phyloP scores from a whole-genome alignment of 305 asterid genomes.

The Solanum hybrid region DNA sequence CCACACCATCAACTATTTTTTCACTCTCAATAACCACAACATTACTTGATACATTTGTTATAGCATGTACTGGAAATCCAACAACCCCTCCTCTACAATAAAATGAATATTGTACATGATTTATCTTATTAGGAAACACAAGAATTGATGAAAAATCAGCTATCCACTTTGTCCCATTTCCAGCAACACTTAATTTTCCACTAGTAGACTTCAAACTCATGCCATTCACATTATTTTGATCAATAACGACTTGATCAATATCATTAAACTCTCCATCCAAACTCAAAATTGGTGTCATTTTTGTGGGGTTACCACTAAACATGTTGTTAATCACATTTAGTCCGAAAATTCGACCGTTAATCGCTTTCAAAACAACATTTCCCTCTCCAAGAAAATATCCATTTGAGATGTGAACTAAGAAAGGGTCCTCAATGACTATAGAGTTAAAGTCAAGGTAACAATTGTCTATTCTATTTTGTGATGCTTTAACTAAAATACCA shows the following conservation, averaged over 20 bases:
- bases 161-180: conserved; percentile 44
- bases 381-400: conserved; percentile 52
- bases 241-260: conserved; percentile 42
- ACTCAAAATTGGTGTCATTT: conserved; percentile 25
- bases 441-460: conserved; percentile 46
- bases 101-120: conserved; percentile 35
- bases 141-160: conserved; percentile 37
- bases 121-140: conserved; percentile 45
- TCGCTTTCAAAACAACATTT: conserved; percentile 38
- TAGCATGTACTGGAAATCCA: conserved; percentile 30
- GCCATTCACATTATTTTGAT: conserved; percentile 40
- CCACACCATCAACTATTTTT: conserved; percentile 24
- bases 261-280: conserved; percentile 30
- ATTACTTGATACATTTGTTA: conserved; percentile 43
- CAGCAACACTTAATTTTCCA: conserved; percentile 31
- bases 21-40: conserved; percentile 49
- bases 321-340: conserved; percentile 35
- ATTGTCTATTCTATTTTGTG: conserved; percentile 36
- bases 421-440: conserved; percentile 52
- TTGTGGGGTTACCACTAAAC: conserved; percentile 28
- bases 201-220: conserved; percentile 48
- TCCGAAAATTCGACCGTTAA: conserved; percentile 32
- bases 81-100: conserved; percentile 6
- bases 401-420: conserved; percentile 27
- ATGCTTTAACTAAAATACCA: conserved; percentile 40